These are phyloP conservation scores for Verticillium dahliae DNA, from an alignment of 2,329 filamentous ascomycete genomes.

Conservation along the genomic window DNA sequence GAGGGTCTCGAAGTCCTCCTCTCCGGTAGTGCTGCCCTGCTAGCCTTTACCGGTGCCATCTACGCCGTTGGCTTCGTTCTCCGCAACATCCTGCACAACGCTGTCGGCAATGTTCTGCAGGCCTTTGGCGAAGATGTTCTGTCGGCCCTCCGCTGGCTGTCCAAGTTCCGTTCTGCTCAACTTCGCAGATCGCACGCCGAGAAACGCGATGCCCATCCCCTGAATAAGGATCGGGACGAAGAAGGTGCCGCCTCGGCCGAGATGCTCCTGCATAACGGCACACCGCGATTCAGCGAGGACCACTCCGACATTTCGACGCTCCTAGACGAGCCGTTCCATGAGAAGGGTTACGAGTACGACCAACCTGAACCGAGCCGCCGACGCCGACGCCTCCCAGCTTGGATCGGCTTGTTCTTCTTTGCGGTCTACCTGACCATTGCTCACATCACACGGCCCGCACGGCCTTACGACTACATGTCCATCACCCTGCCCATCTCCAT, in stretches of 20 bases:
- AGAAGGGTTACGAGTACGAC: not conserved
- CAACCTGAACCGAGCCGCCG: not conserved
- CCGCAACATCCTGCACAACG: constrained; percentile 16
- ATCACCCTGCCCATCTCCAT: constrained; percentile 23
- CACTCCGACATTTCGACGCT: constrained; percentile 6
- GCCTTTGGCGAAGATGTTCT: constrained; percentile 9
- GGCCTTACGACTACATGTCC: constrained; percentile 23
- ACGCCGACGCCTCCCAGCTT: not conserved
- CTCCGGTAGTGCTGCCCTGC: constrained; percentile 19
- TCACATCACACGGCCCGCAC: constrained; percentile 18
- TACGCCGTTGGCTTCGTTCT: constrained; percentile 16
- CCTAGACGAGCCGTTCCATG: not conserved
- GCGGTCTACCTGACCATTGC: constrained; percentile 15
- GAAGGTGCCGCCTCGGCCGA: not conserved
- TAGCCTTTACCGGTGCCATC: constrained; percentile 14
- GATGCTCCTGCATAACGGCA: not conserved
- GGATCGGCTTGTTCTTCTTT: constrained; percentile 8
- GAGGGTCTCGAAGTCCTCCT: constrained; percentile 24
- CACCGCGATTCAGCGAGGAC: not conserved
- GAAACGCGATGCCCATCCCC: not conserved
- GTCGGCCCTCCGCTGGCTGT: not conserved
- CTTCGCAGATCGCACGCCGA: not conserved
- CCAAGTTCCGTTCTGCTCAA: not conserved
- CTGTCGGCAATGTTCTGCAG: constrained; percentile 15
- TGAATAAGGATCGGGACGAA: not conserved